These are phyloP conservation scores for Penicillium expansum DNA, from an alignment of 2,329 filamentous ascomycete species.

Conservation along the genomic window DNA sequence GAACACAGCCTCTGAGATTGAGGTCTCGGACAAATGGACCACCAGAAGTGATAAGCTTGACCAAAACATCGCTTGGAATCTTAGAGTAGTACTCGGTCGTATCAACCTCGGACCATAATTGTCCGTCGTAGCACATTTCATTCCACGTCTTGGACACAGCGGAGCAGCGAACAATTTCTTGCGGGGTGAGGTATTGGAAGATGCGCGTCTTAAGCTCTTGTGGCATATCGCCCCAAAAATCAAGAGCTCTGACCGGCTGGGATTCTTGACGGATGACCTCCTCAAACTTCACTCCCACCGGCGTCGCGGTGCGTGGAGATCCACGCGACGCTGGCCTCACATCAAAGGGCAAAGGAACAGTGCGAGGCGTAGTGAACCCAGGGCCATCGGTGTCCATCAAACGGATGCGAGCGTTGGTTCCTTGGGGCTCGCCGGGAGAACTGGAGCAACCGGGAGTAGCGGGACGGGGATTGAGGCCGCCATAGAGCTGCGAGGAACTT, in stretches of 20 bases:
- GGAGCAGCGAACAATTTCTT: slow-evolving; percentile 76
- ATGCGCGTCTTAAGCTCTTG: slow-evolving; percentile 77
- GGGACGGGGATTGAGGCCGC: slow-evolving; percentile 56
- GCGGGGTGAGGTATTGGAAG: slow-evolving; percentile 71
- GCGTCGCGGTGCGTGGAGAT: slow-evolving; percentile 21
- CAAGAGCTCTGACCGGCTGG: slow-evolving; percentile 47
- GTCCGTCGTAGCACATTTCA: slow-evolving; percentile 85
- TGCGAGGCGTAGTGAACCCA: slow-evolving; percentile 44
- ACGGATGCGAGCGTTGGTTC: slow-evolving; percentile 56
- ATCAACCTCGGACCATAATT: slow-evolving; percentile 85
- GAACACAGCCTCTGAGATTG: slow-evolving; percentile 86
- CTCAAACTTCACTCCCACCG: slow-evolving; percentile 17
- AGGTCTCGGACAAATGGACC: slow-evolving; percentile 89
- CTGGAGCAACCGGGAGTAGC: slow-evolving; percentile 49
- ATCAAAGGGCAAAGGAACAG: slow-evolving; percentile 63
- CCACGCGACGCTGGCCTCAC: slow-evolving; percentile 51
- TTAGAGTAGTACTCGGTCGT: slow-evolving; percentile 81
- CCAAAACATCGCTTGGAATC: slow-evolving; percentile 78
- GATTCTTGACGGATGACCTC: slow-evolving; percentile 22
- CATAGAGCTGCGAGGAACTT: slow-evolving; percentile 56
- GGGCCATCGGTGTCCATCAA: slow-evolving; percentile 51
- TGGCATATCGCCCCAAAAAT: slow-evolving; percentile 80
- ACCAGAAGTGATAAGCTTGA: slow-evolving; percentile 78
- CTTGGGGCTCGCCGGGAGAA: slow-evolving; percentile 48
- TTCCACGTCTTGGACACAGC: slow-evolving; percentile 76